Evolutionary conservation across 2,329 filamentous ascomycete species (phyloP), one percentile per base, ranked within the genome.

Genomic region (Xenosphaeropsis pyriputrescens): DNA sequence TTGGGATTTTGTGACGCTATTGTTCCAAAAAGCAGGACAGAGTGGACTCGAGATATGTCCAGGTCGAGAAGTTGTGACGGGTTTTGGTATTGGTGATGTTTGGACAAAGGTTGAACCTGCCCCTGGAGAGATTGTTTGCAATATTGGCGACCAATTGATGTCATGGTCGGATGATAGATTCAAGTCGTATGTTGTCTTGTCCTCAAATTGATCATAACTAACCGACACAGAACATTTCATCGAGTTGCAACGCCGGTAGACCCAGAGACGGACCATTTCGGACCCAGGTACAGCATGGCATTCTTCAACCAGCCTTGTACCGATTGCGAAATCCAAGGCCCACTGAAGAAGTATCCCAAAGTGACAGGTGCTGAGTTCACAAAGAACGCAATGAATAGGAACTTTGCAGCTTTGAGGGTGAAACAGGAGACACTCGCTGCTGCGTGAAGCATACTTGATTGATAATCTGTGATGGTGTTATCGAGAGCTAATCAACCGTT

Each of bases 91-190:
- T 34, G 70, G 71, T 1, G 72, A 79, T 47, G 55, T 55, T 0
- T 80, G 75, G 75, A 79, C 74, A 8, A 71, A 71, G 41, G 64
- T 80, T n/a, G 65, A 72, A 43, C 68, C 68, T 5, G 56, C 51
- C 2, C 58, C 59, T 0, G 69, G 65, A 1, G 66, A 67, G 42
- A 72, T 75, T 39, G 68, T 80, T 7, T 79, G 74, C 54, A 79
- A 78, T 46, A 74, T 79, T 42, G 75, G 75, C 4, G 75, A 80
- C 49, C 57, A 79, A 39, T 59, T 80, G 13, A 79, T 80, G 75
- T 68, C 62, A 32, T 78, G 75, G 73, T 72, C 65, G 18, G 75
- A 79, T 49, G 76, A 79, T 52, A 65, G 73, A 15, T 78, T 79
- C 60, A 79, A 79, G 56, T 73, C 67, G 31, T 26, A 26, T 26